Conservation (phyloP, 2,329 filamentous ascomycete species). For the Talaromyces islandicus region DNA sequence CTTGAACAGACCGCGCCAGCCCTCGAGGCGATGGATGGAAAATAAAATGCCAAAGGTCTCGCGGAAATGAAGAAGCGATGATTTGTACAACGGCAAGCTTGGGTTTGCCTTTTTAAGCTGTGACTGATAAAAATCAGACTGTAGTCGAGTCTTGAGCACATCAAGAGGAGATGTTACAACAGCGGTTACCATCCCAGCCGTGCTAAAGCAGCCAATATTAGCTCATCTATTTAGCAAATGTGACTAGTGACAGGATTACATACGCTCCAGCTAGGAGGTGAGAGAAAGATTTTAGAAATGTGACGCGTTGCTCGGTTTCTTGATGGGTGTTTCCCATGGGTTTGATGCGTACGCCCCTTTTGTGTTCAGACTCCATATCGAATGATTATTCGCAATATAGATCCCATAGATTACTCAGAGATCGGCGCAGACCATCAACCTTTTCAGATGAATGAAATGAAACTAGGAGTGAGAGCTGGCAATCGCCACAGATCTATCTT, state of each 20-base stretch:
- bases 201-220: not conserved
- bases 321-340: not conserved
- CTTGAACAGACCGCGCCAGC: conserved; percentile 32
- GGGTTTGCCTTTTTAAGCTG: conserved; percentile 24
- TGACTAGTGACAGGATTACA: conserved; percentile 12
- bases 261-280: conserved; percentile 30
- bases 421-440: not conserved
- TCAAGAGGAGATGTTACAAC: conserved; percentile 91
- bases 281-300: not conserved
- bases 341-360: not conserved
- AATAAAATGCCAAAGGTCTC: conserved; percentile 30
- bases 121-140: conserved; percentile 88
- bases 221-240: not conserved
- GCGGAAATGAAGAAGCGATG: conserved; percentile 8
- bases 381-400: not conserved
- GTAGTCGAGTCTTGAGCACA: conserved; percentile 94
- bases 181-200: conserved; percentile 79
- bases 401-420: not conserved
- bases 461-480: too few relatives aligned
- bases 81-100: not conserved
- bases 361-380: not conserved
- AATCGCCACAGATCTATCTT: not conserved
- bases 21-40: conserved; percentile 32
- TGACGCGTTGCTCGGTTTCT: not conserved
- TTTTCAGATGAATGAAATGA: not conserved